Evolutionary conservation across 495 filamentous ascomycete genomes (phyloP), one percentile per base, ranked within the genome.

Genomic region (Rusavskia elegans): DNA sequence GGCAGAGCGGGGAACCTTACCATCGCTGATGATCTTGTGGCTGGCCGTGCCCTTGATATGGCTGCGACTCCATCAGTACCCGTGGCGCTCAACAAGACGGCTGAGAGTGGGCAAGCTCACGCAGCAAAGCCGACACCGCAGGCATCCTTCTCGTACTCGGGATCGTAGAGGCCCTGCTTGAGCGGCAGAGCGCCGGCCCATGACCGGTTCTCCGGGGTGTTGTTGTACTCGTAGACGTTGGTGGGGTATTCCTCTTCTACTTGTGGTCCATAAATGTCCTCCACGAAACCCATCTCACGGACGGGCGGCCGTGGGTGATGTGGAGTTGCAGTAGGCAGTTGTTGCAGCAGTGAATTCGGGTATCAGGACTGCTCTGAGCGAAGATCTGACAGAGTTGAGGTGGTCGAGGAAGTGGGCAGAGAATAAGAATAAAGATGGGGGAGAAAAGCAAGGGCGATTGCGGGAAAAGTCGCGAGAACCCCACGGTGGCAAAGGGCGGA

Each of bases 11-110:
- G 8, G 53, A 59, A 51, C 61, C 83, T 70, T 74, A 95, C 88
- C 92, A 96, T 98, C 92, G 72, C 87, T 95, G 49, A 98, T 83
- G 61, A 98, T 98, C 68, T 99, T 99, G 72, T 99, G 93, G 73
- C 89, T 96, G 30, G 93, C 69, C 66, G 84, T 83, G 71, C 93
- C 92, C 74, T 99, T 99, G 66, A 97, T 96, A 63, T 97, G 85
- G 69, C 89, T 96, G 57, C 37, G 32, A 37, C 8, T 25, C 42
- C 37, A 52, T 57, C 37, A 58, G 57, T 53, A 23, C 14, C 13
- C 14, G 44, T 23, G 21, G 23, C 23, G 17, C 3, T 46, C 23
- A n/a, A 8, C 16, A 6, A 5, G 7, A 42, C 10, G 4, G 42
- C 8, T 44, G 16, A 7, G 44, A 35, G 13, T 27, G 32, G 11